phyloP scores from a whole-genome alignment of 1,139 yeast species.

The Suhomyces bolitotheri region DNA sequence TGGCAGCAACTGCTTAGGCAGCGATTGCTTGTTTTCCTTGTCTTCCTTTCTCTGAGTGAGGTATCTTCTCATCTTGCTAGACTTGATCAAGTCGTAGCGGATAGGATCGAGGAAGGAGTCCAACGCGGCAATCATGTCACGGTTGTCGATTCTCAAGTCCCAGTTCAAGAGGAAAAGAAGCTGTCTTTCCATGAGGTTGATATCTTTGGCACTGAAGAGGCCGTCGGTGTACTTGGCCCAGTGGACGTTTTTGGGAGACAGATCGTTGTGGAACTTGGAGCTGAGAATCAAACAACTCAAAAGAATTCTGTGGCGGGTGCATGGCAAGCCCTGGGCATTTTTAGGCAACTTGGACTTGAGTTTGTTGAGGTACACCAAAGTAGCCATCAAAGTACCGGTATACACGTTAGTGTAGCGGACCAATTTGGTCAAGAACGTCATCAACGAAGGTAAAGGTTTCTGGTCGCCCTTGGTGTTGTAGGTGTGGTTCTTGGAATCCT shows the following conservation, averaged over 20 bases:
- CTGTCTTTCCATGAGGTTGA: constrained; percentile 80
- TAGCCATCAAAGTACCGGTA: constrained; percentile 74
- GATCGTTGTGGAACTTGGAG: constrained; percentile 74
- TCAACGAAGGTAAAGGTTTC: constrained; percentile 62
- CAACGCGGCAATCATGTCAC: constrained; percentile 52
- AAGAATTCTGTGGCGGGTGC: constrained; percentile 75
- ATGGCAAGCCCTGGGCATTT: constrained; percentile 74
- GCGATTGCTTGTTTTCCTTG: background rate
- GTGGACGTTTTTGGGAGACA: constrained; percentile 72
- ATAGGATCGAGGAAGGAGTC: constrained; percentile 62
- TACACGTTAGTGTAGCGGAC: constrained; percentile 74
- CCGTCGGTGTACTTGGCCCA: constrained; percentile 82
- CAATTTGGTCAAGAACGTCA: constrained; percentile 69
- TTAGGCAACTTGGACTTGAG: constrained; percentile 60
- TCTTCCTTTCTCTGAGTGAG: constrained; percentile 14
- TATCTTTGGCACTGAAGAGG: constrained; percentile 63
- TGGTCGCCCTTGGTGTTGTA: constrained; percentile 29
- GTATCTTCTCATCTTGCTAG: constrained; percentile 39
- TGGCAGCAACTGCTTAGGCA: constrained; percentile 5
- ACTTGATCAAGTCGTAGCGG: constrained; percentile 52
- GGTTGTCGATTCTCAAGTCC: constrained; percentile 60
- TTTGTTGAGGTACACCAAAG: constrained; percentile 65
- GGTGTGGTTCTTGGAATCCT: constrained; percentile 32
- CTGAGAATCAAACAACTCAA: constrained; percentile 71
- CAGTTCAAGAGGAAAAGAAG: constrained; percentile 65